Conservation (phyloP, 2,329 filamentous ascomycete species). For the Penicillium sp. region DNA sequence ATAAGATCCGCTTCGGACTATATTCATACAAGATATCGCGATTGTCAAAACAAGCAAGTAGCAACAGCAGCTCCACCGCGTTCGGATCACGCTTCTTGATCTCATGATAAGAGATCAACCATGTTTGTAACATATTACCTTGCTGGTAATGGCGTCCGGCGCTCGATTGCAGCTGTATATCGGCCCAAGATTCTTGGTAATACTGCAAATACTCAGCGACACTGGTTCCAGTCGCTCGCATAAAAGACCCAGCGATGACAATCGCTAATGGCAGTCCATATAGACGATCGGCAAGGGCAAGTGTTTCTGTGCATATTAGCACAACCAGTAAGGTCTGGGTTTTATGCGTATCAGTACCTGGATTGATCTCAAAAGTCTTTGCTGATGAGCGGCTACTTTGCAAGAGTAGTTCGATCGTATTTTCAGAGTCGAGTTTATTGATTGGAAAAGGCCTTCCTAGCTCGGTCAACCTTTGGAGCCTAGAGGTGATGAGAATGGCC, state of each 20-base stretch:
- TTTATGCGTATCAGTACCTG: conserved; percentile 5
- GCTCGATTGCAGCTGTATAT: conserved; percentile 15
- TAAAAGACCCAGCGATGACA: conserved; percentile 47
- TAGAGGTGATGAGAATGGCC: conserved; percentile 44
- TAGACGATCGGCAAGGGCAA: conserved; percentile 34
- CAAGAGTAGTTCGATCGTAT: conserved; percentile 13
- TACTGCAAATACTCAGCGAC: conserved; percentile 41
- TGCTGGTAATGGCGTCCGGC: conserved; percentile 21
- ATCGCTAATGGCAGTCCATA: conserved; percentile 50
- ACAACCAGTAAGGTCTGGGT: not conserved
- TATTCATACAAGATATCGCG: conserved; percentile 48
- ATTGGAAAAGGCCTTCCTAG: conserved; percentile 35
- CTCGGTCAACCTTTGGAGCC: conserved; percentile 31
- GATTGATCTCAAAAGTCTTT: conserved; percentile 4
- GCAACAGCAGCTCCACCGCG: conserved; percentile 37
- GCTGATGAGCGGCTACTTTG: conserved; percentile 8
- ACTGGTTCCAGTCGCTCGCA: conserved; percentile 38
- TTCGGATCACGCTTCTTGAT: conserved; percentile 32
- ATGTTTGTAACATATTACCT: conserved; percentile 34
- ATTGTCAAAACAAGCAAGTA: conserved; percentile 47
- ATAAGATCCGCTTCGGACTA: conserved; percentile 1
- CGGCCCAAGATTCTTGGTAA: conserved; percentile 41
- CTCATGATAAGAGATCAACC: conserved; percentile 38
- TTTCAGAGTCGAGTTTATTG: conserved; percentile 27
- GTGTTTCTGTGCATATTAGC: conserved; percentile 22